A percentile compares a stretch with the other conserved stretches of the same genome.
These are phyloP conservation scores for Pontederia paniculata DNA, from an alignment of 176 grass and related monocot genomes.

Conservation along the genomic window DNA sequence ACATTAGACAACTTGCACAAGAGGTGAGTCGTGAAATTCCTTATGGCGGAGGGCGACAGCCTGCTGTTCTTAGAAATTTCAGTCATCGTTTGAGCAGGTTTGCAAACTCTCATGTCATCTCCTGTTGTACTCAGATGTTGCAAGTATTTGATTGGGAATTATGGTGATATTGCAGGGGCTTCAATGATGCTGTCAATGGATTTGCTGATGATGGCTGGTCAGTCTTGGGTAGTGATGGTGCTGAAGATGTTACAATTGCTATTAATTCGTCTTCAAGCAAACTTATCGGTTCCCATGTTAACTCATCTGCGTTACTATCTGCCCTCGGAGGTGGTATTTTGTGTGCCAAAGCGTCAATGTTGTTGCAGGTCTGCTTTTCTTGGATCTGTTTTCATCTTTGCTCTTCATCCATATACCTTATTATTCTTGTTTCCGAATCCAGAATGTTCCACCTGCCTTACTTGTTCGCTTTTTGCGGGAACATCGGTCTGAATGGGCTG, in stretches of 20 bases:
- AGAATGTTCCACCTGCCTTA: constrained; percentile 94
- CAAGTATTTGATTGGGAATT: not conserved
- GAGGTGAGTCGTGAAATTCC: constrained; percentile 86
- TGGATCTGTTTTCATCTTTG: not conserved
- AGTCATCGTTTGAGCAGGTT: constrained; percentile 97
- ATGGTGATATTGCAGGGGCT: constrained; percentile 47
- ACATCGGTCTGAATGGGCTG: constrained; percentile 95
- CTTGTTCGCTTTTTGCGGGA: constrained; percentile 87
- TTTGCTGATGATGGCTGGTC: constrained; percentile 97
- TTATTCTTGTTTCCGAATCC: constrained; percentile 3
- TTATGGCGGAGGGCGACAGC: constrained; percentile 65
- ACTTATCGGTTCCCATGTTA: constrained; percentile 46
- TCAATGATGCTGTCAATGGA: constrained; percentile 95
- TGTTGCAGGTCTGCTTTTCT: constrained; percentile 51
- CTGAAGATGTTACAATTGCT: constrained; percentile 75
- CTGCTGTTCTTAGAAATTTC: constrained; percentile 68
- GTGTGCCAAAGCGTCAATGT: constrained; percentile 96
- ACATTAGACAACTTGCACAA: constrained; percentile 78
- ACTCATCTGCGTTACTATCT: constrained; percentile 44
- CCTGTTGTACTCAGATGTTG: not conserved
- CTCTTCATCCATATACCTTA: not conserved
- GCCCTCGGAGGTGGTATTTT: constrained; percentile 61
- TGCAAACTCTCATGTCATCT: not conserved
- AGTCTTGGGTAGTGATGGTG: constrained; percentile 50
- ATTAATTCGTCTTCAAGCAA: constrained; percentile 77